Conservation (phyloP, 768 basidiomycete species). For the Termitomyces eurrhizus region DNA sequence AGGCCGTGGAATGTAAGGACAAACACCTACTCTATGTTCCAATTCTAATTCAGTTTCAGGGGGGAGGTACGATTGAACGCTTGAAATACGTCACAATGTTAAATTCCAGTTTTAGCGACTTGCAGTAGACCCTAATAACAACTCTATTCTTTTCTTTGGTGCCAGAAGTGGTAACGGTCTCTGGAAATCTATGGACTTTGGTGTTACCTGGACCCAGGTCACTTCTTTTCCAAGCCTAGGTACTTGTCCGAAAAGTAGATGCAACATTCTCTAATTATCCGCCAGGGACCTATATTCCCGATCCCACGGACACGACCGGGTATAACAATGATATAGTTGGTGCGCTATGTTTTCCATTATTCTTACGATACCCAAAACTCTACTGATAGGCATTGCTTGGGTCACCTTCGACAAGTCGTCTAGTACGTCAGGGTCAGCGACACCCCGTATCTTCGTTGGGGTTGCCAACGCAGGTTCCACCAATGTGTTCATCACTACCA, state of each 20-base stretch:
- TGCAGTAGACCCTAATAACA: conserved; percentile 58
- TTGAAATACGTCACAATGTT: neutral
- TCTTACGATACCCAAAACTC: neutral
- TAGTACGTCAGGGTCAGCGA: conserved; percentile 48
- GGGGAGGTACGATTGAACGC: conserved; percentile 39
- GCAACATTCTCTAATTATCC: neutral
- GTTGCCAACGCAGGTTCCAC: conserved; percentile 52
- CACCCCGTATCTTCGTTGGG: conserved; percentile 65
- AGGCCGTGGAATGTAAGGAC: conserved; percentile 53
- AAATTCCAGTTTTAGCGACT: conserved; percentile 39
- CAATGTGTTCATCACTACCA: conserved; percentile 53
- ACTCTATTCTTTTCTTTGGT: conserved; percentile 60
- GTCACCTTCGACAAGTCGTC: conserved; percentile 61
- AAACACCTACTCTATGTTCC: neutral
- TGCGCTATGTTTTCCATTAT: conserved; percentile 8
- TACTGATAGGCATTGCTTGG: conserved; percentile 44
- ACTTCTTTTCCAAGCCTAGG: conserved; percentile 55
- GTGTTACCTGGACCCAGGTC: conserved; percentile 57
- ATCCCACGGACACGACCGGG: conserved; percentile 46
- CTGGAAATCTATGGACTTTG: conserved; percentile 62
- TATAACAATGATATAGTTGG: conserved; percentile 39
- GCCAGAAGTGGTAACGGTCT: conserved; percentile 62
- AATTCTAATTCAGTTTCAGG: conserved; percentile 21
- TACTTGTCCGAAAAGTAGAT: conserved; percentile 17
- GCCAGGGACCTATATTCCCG: conserved; percentile 48